Percentiles rank a stretch among this genome's conserved stretches.
phyloP scores from a whole-genome alignment of 805 yeast species.

The Yarrowia keelungensis region DNA sequence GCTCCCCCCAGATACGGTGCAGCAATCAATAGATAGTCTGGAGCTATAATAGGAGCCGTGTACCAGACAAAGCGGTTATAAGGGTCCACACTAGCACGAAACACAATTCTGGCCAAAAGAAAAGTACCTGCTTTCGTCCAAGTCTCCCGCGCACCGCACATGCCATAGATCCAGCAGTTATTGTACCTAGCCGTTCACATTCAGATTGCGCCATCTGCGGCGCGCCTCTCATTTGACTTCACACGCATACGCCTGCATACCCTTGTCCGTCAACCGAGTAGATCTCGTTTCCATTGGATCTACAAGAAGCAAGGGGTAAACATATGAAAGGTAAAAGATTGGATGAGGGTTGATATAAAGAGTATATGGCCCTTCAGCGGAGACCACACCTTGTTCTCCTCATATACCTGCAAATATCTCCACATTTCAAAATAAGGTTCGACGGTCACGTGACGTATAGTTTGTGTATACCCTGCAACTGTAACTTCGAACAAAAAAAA shows the following conservation, averaged over 20 bases:
- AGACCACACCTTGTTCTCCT: too few species aligned
- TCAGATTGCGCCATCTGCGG: constrained; percentile 13
- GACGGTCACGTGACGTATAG: background rate
- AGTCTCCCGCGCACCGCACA: background rate
- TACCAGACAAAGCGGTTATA: background rate
- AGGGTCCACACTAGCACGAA: background rate
- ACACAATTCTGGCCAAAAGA: background rate
- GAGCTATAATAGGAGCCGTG: background rate
- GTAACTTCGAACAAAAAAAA: background rate
- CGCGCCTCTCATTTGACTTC: background rate
- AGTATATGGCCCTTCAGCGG: too few species aligned
- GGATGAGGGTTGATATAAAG: too few species aligned
- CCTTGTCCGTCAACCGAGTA: constrained; percentile 4
- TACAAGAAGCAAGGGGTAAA: too few species aligned
- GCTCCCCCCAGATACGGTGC: background rate
- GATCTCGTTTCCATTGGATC: background rate
- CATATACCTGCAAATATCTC: too few species aligned
- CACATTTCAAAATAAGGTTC: background rate
- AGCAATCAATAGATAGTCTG: constrained; percentile 1
- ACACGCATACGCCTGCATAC: constrained; percentile 13
- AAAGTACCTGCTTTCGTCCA: background rate
- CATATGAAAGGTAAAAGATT: too few species aligned
- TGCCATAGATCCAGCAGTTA: background rate
- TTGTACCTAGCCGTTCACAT: background rate
- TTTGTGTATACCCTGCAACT: background rate